Percentiles rank a stretch among this genome's conserved stretches.
Conservation (phyloP, 257 asterid species). For the Solanum chiquidenum region DNA sequence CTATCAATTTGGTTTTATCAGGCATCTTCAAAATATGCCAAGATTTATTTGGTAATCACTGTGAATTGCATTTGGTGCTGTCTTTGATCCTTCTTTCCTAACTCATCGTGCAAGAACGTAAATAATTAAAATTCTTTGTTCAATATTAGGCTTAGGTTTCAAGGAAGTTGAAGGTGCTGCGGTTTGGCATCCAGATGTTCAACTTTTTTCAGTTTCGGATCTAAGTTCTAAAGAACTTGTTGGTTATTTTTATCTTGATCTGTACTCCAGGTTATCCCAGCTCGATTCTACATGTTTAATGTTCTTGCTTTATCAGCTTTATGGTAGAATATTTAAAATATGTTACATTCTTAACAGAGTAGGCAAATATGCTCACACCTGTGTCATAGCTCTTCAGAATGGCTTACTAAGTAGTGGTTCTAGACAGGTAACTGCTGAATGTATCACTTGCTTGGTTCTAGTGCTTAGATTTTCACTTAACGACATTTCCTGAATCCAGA, state of each 20-base stretch:
- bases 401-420: slow-evolving; percentile 37
- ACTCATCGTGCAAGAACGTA: not conserved
- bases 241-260: slow-evolving; percentile 84
- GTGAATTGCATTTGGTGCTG: not conserved
- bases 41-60: slow-evolving; percentile 73
- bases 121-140: not conserved
- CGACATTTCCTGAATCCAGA: slow-evolving; percentile 31
- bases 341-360: slow-evolving; percentile 44
- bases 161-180: slow-evolving; percentile 62
- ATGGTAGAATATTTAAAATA: slow-evolving; percentile 7
- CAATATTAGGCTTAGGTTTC: slow-evolving; percentile 59
- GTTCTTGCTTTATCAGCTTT: not conserved
- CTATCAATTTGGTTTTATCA: slow-evolving; percentile 66
- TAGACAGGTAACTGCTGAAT: slow-evolving; percentile 48
- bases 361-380: slow-evolving; percentile 83
- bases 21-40: slow-evolving; percentile 91
- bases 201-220: slow-evolving; percentile 75
- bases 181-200: slow-evolving; percentile 83
- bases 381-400: slow-evolving; percentile 88
- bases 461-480: not conserved
- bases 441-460: not conserved
- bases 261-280: slow-evolving; percentile 59
- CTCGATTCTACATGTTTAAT: not conserved
- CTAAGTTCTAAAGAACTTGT: slow-evolving; percentile 63
- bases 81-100: not conserved